Conservation (phyloP, 2,329 filamentous ascomycete species). For the Trichothecium sympodiale region DNA sequence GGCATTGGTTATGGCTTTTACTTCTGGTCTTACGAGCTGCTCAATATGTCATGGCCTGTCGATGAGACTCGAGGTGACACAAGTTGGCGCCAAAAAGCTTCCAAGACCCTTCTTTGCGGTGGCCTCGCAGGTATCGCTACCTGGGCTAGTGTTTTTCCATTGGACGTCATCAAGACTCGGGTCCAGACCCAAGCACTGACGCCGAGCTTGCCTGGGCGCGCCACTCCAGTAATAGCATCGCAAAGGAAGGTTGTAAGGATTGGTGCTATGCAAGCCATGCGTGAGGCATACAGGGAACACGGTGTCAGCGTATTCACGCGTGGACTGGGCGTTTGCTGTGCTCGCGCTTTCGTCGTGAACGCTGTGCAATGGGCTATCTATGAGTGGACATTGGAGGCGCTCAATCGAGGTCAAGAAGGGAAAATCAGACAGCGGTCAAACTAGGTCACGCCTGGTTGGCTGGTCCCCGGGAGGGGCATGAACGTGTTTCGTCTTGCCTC, state of each 20-base stretch:
- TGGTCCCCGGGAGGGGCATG: too few relatives aligned
- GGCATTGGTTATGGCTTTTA: slow-evolving; percentile 95
- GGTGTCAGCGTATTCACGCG: slow-evolving; percentile 57
- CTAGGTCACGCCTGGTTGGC: too few relatives aligned
- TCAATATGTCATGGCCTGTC: slow-evolving; percentile 45
- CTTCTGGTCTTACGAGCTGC: slow-evolving; percentile 84
- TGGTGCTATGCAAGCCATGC: slow-evolving; percentile 53
- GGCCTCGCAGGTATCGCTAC: slow-evolving; percentile 79
- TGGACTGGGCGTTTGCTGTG: slow-evolving; percentile 69
- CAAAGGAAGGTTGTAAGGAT: slow-evolving; percentile 15
- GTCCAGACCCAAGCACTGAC: slow-evolving; percentile 61
- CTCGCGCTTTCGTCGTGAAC: slow-evolving; percentile 84
- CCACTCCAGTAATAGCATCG: too few relatives aligned
- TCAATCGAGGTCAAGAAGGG: slow-evolving; percentile 41
- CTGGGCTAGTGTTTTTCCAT: slow-evolving; percentile 82
- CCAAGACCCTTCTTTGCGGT: slow-evolving; percentile 68
- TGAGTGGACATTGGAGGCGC: slow-evolving; percentile 47
- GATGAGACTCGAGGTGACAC: slow-evolving; percentile 9
- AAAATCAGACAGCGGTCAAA: too few relatives aligned
- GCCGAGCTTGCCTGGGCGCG: slow-evolving; percentile 4
- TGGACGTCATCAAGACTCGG: slow-evolving; percentile 87
- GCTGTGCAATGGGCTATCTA: slow-evolving; percentile 89
- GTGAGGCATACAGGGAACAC: slow-evolving; percentile 51
- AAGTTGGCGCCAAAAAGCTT: slow-evolving; percentile 31
- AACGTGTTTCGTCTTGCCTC: too few relatives aligned